Evolutionary conservation across 2,329 filamentous ascomycete species (phyloP).

Genomic region (Penicillium sp.): DNA sequence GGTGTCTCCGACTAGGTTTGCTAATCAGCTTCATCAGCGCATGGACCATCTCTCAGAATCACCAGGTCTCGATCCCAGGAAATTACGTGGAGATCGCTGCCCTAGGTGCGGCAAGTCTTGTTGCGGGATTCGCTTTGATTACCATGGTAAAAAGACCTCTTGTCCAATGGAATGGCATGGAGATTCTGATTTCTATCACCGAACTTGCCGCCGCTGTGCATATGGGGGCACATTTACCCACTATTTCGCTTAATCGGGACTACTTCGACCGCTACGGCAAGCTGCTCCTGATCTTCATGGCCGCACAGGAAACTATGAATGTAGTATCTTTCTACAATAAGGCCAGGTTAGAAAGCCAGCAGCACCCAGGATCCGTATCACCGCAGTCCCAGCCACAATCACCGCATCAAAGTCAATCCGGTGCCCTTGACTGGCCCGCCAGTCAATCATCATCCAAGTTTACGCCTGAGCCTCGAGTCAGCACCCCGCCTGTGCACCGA

Average conservation of each 20-base stretch:
- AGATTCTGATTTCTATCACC: slow-evolving; percentile 32
- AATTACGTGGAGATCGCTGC: slow-evolving; percentile 34
- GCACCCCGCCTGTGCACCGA: slow-evolving; percentile 10
- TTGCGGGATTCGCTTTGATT: slow-evolving; percentile 35
- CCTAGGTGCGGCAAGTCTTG: slow-evolving; percentile 33
- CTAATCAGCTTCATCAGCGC: slow-evolving; percentile 25
- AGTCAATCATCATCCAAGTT: slow-evolving; percentile 1
- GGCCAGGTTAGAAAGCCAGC: slow-evolving; percentile 5
- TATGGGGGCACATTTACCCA: slow-evolving; percentile 30
- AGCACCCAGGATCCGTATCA: slow-evolving; percentile 4
- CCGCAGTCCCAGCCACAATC: slow-evolving; percentile 5
- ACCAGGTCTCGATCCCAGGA: slow-evolving; percentile 25
- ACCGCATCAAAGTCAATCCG: slow-evolving; percentile 5
- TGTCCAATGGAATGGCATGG: slow-evolving; percentile 32
- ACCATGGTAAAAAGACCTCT: slow-evolving; percentile 33
- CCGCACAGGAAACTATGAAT: slow-evolving; percentile 31
- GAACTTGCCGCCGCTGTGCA: slow-evolving; percentile 34
- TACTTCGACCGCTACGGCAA: slow-evolving; percentile 36
- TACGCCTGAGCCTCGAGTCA: slow-evolving; percentile 11
- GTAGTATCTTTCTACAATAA: slow-evolving; percentile 23
- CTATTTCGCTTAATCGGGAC: slow-evolving; percentile 23
- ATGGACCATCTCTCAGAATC: slow-evolving; percentile 29
- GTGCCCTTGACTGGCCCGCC: slow-evolving; percentile 6
- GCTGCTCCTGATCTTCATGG: slow-evolving; percentile 33
- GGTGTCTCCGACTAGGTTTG: slow-evolving; percentile 25